Percentiles rank a stretch among this genome's conserved stretches.
Evolutionary conservation across 129 eudicot species (phyloP).

Genomic region (Ambrosia artemisiifolia): DNA sequence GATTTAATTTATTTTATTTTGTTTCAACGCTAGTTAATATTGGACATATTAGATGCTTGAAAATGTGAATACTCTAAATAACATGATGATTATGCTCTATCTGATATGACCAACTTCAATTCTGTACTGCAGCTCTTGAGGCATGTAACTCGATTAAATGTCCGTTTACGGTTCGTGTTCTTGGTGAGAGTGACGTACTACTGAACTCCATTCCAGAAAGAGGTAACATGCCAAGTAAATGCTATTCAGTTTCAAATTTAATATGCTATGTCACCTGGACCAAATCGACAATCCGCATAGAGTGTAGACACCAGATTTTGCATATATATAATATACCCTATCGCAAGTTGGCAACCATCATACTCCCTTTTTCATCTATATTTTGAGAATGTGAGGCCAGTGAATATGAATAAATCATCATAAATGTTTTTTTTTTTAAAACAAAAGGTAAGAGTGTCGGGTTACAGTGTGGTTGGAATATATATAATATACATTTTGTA

Average conservation of each 20-base stretch:
- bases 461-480: background rate
- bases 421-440: background rate
- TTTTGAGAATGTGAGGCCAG: background rate
- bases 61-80: background rate
- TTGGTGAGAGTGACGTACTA: slow-evolving; percentile 63
- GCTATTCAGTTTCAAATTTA: background rate
- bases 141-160: slow-evolving; percentile 59
- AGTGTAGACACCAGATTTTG: too few relatives aligned
- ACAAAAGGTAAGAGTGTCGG: background rate
- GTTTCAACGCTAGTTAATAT: background rate
- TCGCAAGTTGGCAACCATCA: too few relatives aligned
- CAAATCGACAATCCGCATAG: background rate
- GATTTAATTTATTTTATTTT: background rate
- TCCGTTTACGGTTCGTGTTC: slow-evolving; percentile 61
- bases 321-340: too few relatives aligned
- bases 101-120: background rate
- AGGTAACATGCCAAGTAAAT: slow-evolving; percentile 45
- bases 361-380: background rate
- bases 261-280: background rate
- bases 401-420: background rate
- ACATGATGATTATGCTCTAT: background rate
- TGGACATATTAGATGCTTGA: background rate
- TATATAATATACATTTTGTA: background rate
- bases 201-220: slow-evolving; percentile 54
- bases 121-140: slow-evolving; percentile 69